These are phyloP conservation scores for Phylloporus sp. DNA, from an alignment of 1,284 basidiomycete species.

Conservation along the genomic window DNA sequence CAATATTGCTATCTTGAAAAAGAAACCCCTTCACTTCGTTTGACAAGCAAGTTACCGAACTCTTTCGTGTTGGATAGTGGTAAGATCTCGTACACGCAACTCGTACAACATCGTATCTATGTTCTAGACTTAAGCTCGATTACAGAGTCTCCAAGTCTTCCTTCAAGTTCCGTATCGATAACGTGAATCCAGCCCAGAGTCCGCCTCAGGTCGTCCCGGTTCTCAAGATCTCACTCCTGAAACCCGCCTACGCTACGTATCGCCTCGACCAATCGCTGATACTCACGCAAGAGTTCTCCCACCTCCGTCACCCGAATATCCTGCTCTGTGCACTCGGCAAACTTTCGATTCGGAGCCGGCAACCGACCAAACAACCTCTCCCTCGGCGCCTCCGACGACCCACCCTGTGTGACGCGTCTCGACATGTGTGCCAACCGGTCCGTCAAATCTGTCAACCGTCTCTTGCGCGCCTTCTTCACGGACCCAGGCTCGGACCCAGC, in stretches of 20 bases:
- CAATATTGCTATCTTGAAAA: too few species aligned
- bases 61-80: too few species aligned
- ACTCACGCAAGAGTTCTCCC: conserved; percentile 73
- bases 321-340: conserved; percentile 69
- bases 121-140: too few species aligned
- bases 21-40: too few species aligned
- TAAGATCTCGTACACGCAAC: too few species aligned
- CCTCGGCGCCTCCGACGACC: conserved; percentile 35
- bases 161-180: too few species aligned
- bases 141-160: too few species aligned
- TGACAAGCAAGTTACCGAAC: too few species aligned
- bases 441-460: conserved; percentile 47
- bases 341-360: conserved; percentile 64
- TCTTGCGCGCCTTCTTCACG: conserved; percentile 47
- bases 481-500: not conserved
- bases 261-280: conserved; percentile 64
- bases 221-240: conserved; percentile 17
- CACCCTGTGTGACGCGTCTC: conserved; percentile 43
- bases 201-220: too few species aligned
- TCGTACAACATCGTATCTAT: too few species aligned
- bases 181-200: too few species aligned
- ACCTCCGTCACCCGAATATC: conserved; percentile 80
- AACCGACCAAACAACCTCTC: conserved; percentile 36
- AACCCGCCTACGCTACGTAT: conserved; percentile 46
- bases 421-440: conserved; percentile 74